Percentiles rank a stretch among this genome's conserved stretches.
Evolutionary conservation across 176 grass and related monocot genomes (phyloP).

Genomic region (Juncus effusus): DNA sequence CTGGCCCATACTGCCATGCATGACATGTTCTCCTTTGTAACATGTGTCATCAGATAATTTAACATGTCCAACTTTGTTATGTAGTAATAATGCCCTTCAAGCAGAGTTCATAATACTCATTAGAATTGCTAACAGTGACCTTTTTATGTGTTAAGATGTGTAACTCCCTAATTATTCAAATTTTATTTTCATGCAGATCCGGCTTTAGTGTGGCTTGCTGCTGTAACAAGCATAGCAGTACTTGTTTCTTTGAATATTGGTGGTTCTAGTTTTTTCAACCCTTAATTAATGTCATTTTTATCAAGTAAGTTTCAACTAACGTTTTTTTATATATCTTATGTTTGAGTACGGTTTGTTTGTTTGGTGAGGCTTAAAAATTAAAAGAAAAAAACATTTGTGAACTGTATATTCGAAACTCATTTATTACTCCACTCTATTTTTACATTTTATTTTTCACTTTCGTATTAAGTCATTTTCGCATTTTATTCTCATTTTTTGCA

Average conservation of each 20-base stretch:
- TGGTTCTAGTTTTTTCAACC: constrained; percentile 79
- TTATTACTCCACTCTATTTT: no score
- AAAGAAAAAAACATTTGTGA: background rate
- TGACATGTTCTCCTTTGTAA: no score
- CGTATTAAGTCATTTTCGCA: no score
- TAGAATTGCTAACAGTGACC: background rate
- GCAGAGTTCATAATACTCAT: no score
- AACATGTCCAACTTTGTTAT: no score
- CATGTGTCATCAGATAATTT: no score
- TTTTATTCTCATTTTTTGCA: constrained; percentile 8
- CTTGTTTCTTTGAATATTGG: constrained; percentile 66
- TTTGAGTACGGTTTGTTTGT: no score
- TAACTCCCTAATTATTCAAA: constrained; percentile 6
- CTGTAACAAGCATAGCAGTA: constrained; percentile 52
- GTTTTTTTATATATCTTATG: no score
- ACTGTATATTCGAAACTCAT: no score
- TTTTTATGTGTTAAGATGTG: background rate
- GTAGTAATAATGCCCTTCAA: no score
- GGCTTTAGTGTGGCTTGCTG: constrained; percentile 68
- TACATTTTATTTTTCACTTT: no score
- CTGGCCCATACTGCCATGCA: no score
- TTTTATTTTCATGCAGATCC: constrained; percentile 44
- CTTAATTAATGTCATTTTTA: constrained; percentile 25
- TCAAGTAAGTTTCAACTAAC: constrained; percentile 9
- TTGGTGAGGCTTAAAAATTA: background rate